phyloP scores from a whole-genome alignment of 1,139 yeast genomes.

The Geotrichum macrosporum region DNA sequence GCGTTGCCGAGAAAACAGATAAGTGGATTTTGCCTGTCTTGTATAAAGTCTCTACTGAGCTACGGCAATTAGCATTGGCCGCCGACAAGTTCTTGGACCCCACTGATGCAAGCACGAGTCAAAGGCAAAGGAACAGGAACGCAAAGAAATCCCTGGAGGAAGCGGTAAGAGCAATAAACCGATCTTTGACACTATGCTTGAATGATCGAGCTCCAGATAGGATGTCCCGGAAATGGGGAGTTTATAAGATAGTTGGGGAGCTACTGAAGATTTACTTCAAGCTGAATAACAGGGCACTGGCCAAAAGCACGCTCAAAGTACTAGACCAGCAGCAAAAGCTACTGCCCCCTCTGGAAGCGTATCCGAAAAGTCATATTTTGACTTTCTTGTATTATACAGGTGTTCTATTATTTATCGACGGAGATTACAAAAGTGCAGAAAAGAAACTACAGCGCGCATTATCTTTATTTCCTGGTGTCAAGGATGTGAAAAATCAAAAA shows the following conservation, averaged over 20 bases:
- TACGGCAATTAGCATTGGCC: conserved; percentile 42
- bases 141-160: conserved; percentile 62
- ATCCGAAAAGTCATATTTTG: conserved; percentile 52
- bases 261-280: conserved; percentile 69
- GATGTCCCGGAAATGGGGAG: conserved; percentile 46
- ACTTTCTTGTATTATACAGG: conserved; percentile 66
- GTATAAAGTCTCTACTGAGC: conserved; percentile 51
- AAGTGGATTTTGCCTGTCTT: conserved; percentile 66
- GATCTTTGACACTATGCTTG: conserved; percentile 70
- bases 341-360: conserved; percentile 44
- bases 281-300: conserved; percentile 58
- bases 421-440: conserved; percentile 51
- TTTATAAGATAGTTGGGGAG: conserved; percentile 69
- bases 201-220: conserved; percentile 65
- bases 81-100: too few relatives aligned
- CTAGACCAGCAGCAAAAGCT: conserved; percentile 49
- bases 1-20: conserved; percentile 58
- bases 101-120: neutral
- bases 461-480: conserved; percentile 36
- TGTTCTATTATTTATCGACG: conserved; percentile 57
- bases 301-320: conserved; percentile 70
- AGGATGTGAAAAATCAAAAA: too few relatives aligned
- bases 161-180: conserved; percentile 53
- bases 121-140: conserved; percentile 18
- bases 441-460: conserved; percentile 50